phyloP scores from a whole-genome alignment of 306 rosid genomes.

The Corylus heterophylla region DNA sequence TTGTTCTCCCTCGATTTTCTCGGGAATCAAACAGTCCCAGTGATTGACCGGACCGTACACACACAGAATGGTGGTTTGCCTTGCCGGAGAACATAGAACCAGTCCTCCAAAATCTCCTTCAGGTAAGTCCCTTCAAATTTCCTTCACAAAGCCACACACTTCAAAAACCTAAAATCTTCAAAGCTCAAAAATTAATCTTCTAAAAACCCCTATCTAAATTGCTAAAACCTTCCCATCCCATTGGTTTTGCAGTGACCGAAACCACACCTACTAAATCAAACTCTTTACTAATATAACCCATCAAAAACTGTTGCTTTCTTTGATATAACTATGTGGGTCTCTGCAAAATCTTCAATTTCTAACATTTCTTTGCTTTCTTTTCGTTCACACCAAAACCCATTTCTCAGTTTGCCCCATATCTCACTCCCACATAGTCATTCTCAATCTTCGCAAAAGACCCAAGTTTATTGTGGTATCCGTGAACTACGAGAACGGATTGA shows the following conservation, averaged over 20 bases:
- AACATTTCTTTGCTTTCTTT: conserved; percentile 3
- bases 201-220: not conserved
- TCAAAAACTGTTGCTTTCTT: conserved; percentile 27
- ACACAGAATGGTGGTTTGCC: not conserved
- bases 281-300: not conserved
- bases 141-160: not conserved
- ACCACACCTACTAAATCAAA: not conserved
- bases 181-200: not conserved
- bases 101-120: not conserved
- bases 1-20: not conserved
- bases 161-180: not conserved
- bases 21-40: not conserved
- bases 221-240: not conserved
- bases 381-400: conserved; percentile 24
- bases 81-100: not conserved
- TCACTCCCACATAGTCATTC: not conserved
- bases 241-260: conserved; percentile 1
- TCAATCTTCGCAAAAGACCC: not conserved
- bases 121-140: not conserved
- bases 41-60: not conserved
- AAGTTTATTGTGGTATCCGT: conserved; percentile 48
- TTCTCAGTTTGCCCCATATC: conserved; percentile 11
- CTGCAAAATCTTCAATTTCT: conserved; percentile 36
- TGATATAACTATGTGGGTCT: conserved; percentile 10
- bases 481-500: conserved; percentile 60